Evolutionary conservation across 2,329 filamentous ascomycete species (phyloP).

Genomic region (Didymella exigua): DNA sequence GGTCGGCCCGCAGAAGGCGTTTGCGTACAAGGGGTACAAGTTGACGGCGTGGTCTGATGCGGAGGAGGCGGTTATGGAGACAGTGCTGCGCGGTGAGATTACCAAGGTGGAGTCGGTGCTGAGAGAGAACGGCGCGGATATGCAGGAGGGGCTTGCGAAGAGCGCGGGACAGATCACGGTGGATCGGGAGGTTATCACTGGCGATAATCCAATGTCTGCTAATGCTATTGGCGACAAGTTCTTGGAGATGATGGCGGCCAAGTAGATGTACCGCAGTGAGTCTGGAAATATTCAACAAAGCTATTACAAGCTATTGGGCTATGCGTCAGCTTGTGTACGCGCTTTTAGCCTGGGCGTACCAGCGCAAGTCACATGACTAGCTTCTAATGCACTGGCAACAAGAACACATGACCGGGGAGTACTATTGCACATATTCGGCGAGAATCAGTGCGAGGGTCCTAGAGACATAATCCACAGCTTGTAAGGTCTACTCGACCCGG

Average conservation of each 20-base stretch:
- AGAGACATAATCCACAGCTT: too few species aligned
- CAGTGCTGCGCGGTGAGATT: constrained; percentile 50
- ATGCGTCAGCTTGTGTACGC: too few species aligned
- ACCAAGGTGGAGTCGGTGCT: constrained; percentile 51
- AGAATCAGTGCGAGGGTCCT: too few species aligned
- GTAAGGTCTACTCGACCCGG: too few species aligned
- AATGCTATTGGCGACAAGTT: constrained; percentile 42
- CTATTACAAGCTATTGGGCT: too few species aligned
- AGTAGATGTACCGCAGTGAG: too few species aligned
- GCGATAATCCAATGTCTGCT: constrained; percentile 43
- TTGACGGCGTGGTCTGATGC: constrained; percentile 54
- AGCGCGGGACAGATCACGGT: constrained; percentile 52
- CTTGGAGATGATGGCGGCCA: constrained; percentile 38
- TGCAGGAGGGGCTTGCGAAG: constrained; percentile 51
- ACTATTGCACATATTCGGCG: too few species aligned
- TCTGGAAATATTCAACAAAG: too few species aligned
- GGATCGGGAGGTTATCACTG: constrained; percentile 49
- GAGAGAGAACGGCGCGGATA: constrained; percentile 50
- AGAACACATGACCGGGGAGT: too few species aligned
- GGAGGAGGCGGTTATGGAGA: constrained; percentile 56
- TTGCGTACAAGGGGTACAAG: constrained; percentile 55
- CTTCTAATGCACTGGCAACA: too few species aligned
- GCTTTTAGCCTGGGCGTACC: too few species aligned
- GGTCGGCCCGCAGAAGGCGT: constrained; percentile 40
- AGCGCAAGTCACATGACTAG: too few species aligned